Percentiles rank a stretch among this genome's conserved stretches.
phyloP scores from a whole-genome alignment of 2,329 filamentous ascomycete genomes.

The Alternaria sp. region DNA sequence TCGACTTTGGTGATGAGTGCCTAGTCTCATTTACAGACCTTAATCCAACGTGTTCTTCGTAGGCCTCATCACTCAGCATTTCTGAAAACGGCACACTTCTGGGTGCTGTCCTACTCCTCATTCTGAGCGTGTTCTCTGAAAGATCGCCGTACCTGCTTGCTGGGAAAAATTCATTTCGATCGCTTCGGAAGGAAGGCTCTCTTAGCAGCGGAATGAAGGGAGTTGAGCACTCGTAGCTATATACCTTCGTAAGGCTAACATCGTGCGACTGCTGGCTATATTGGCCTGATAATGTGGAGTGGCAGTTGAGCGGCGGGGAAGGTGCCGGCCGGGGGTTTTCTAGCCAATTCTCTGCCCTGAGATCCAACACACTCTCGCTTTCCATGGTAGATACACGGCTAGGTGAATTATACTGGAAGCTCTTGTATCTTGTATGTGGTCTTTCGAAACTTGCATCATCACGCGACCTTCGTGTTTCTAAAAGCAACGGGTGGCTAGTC shows the following conservation, averaged over 20 bases:
- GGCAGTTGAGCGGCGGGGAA: neutral
- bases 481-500: neutral
- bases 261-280: neutral
- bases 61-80: neutral
- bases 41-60: neutral
- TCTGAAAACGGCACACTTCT: neutral
- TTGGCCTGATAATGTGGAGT: neutral
- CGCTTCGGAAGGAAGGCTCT: neutral
- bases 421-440: neutral
- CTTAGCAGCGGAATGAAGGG: neutral
- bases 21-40: neutral
- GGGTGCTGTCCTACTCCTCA: neutral
- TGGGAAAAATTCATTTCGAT: neutral
- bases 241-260: neutral
- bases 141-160: neutral
- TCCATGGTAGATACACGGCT: neutral
- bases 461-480: neutral
- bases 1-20: neutral
- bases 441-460: neutral
- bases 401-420: neutral
- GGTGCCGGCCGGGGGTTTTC: constrained; percentile 1
- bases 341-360: constrained; percentile 1
- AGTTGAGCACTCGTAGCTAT: neutral
- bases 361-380: neutral
- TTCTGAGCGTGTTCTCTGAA: neutral